Conservation (phyloP, 139 green algal genomes). For the Ettlia oleoabundans region DNA sequence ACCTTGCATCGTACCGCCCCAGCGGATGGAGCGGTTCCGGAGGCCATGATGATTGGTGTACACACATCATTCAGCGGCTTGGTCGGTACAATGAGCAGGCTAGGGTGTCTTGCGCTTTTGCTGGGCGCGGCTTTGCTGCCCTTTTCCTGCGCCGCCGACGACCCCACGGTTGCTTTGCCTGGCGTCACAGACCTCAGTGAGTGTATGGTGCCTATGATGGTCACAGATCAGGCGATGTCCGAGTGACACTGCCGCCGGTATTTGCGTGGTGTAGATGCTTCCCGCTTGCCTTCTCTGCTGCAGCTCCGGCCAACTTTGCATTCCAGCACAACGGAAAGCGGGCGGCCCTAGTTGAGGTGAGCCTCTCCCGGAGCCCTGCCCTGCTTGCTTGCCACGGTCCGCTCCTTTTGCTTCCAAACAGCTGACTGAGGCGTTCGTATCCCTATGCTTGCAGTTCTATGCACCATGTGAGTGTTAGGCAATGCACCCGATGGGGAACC, state of each 20-base stretch:
- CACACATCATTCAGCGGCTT: neutral
- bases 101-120: neutral
- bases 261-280: no score
- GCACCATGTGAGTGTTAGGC: conserved; percentile 56
- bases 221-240: neutral
- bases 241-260: no score
- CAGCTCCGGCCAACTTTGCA: conserved; percentile 76
- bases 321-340: conserved; percentile 67
- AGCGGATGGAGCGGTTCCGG: no score
- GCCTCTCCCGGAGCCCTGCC: no score
- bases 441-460: conserved; percentile 68
- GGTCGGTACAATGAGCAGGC: neutral
- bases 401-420: no score
- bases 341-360: conserved; percentile 67
- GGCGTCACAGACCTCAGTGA: conserved; percentile 25
- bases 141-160: neutral
- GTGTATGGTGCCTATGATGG: neutral
- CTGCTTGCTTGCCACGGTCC: no score
- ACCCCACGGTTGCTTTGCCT: conserved; percentile 5
- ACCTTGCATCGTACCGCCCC: no score
- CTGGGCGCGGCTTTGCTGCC: conserved; percentile 13
- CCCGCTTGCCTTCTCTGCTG: neutral
- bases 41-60: neutral
- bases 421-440: neutral
- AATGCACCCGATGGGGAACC: neutral